phyloP scores from a whole-genome alignment of 176 grass and related monocot species.

The Aegilops sharonensis region DNA sequence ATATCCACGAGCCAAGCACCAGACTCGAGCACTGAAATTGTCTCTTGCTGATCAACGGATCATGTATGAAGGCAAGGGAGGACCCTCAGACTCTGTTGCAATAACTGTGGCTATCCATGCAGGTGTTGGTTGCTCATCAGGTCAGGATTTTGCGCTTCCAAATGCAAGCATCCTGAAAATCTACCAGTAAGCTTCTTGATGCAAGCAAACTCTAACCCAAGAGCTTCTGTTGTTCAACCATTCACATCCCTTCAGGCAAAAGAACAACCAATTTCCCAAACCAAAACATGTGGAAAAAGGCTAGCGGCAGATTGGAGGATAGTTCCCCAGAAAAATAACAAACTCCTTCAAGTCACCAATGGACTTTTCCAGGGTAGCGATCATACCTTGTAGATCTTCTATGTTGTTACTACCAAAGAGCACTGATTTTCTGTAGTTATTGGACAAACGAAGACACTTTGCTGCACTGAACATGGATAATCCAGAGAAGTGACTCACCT shows the following conservation, averaged over 20 bases:
- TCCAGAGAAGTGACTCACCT: neutral
- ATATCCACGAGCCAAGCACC: neutral
- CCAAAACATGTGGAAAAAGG: neutral
- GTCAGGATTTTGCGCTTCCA: slow-evolving; percentile 10
- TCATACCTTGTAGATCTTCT: neutral
- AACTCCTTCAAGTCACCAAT: slow-evolving; percentile 13
- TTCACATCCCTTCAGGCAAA: neutral
- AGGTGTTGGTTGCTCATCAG: neutral
- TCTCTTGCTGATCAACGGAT: neutral
- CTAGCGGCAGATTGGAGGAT: neutral
- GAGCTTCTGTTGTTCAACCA: neutral
- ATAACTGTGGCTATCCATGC: neutral
- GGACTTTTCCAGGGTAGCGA: neutral
- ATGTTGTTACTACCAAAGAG: neutral
- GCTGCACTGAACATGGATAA: slow-evolving; percentile 2
- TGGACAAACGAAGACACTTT: neutral
- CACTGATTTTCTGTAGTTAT: neutral
- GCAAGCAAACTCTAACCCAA: neutral
- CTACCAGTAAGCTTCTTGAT: slow-evolving; percentile 14
- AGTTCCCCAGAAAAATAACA: neutral
- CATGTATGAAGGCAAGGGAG: neutral
- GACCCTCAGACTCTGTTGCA: neutral
- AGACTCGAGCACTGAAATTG: neutral
- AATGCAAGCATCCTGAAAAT: slow-evolving; percentile 27
- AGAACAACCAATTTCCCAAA: slow-evolving; percentile 6